Base-by-base conservation (phyloP, 2,329 filamentous ascomycete genomes). In the Pseudogymnoascus sp. region DNA sequence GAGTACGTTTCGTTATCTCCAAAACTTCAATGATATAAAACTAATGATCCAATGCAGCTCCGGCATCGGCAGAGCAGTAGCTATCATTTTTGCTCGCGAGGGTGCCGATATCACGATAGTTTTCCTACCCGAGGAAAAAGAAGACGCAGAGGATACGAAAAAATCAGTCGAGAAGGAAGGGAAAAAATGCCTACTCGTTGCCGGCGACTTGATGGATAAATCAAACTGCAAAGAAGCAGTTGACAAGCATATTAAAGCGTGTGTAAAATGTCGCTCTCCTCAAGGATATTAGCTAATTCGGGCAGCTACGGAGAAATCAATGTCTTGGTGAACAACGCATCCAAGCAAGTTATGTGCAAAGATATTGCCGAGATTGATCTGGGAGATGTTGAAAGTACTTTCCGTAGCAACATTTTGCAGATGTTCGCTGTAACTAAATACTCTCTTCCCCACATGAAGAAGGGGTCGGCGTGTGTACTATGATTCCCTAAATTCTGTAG, bases 141-240 rank as follows among this genome's bases (percentile, higher is more conserved):
- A 82, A 34, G 89, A 92, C 66, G 88, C 89, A 0, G 78, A 87
- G 65, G 81, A 88, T 63, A 91, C 88, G 21, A 88, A 87, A 75
- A 80, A 79, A 69, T 73, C 78, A 52, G 85, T 91, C 1, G 84
- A 91, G 70, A 76, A 81, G 33, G 75, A 82, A 61, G 87, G 87
- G 26, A 34, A 38, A 6, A 59, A 59, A 6, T 37, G 33, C 12
- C n/a, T 59, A 18, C 35, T 59, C 3, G 23, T 59, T 2, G 13
- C 57, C 1, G 33, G 30, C 10, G 10, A 59, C 15, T 19, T 59
- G 37, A 37, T 38, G 35, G 35, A 59, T 7, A 59, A 41, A 18
- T 21, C 33, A 19, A 59, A 23, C 3, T 59, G 57, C 57, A 41
- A 59, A 26, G 35, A 38, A 38, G 30, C 33, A 48, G 57, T 59